phyloP scores from a whole-genome alignment of 495 filamentous ascomycete species.

The Acidiella bohemica region DNA sequence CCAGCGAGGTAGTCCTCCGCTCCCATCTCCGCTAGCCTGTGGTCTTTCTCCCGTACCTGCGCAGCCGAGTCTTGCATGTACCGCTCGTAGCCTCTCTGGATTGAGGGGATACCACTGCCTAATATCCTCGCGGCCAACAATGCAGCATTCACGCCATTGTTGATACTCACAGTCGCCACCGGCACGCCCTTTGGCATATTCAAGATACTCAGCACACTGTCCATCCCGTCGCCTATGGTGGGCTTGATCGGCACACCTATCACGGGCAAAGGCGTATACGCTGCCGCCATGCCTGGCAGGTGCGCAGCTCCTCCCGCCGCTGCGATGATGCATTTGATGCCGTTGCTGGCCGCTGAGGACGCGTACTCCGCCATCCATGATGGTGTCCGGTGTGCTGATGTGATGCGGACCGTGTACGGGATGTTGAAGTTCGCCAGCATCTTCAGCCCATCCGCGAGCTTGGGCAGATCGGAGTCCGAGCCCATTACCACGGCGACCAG shows the following conservation, averaged over 20 bases:
- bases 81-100: constrained; percentile 47
- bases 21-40: constrained; percentile 50
- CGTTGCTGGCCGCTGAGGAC: constrained; percentile 47
- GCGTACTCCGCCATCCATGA: constrained; percentile 69
- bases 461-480: constrained; percentile 81
- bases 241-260: constrained; percentile 88
- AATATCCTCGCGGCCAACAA: constrained; percentile 77
- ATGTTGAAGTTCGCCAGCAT: constrained; percentile 65
- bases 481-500: constrained; percentile 85
- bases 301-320: constrained; percentile 89
- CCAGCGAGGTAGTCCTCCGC: constrained; percentile 56
- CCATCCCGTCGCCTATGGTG: constrained; percentile 72
- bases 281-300: constrained; percentile 82
- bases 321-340: constrained; percentile 84
- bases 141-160: constrained; percentile 87
- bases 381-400: constrained; percentile 87
- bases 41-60: constrained; percentile 51
- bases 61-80: constrained; percentile 53
- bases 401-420: constrained; percentile 66
- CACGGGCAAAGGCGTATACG: constrained; percentile 75
- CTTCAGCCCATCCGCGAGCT: constrained; percentile 61
- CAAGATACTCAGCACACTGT: constrained; percentile 78
- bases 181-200: constrained; percentile 78
- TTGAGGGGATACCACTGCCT: constrained; percentile 46
- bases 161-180: constrained; percentile 80